These are phyloP conservation scores for Globisporangium parvum DNA, from an alignment of 352 stramenopile genomes.

Conservation along the genomic window DNA sequence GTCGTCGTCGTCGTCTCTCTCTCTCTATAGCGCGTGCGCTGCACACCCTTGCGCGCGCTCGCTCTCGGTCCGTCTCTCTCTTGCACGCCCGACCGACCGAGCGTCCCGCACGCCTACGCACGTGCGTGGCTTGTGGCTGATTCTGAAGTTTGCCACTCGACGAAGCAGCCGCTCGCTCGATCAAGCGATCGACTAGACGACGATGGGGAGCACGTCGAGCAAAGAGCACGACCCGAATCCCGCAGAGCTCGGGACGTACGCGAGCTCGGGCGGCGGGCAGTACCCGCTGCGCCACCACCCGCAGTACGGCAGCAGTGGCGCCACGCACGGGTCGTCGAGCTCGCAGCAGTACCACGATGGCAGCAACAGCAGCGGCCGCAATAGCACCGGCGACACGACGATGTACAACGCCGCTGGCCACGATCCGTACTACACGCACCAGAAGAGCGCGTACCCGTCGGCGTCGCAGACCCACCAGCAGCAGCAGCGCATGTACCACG, in stretches of 20 bases:
- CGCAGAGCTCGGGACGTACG: constrained; percentile 64
- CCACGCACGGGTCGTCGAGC: constrained; percentile 5
- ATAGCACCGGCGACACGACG: background rate
- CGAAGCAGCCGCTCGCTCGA: background rate
- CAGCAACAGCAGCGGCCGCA: constrained; percentile 4
- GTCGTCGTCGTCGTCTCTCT: too few species aligned
- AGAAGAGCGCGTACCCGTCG: constrained; percentile 1
- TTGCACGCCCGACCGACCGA: too few species aligned
- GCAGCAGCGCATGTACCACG: constrained; percentile 13
- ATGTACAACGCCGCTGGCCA: constrained; percentile 3
- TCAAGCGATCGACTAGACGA: background rate
- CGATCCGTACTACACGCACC: constrained; percentile 15
- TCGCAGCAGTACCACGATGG: constrained; percentile 13
- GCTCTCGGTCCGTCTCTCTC: background rate
- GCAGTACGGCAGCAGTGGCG: constrained; percentile 30
- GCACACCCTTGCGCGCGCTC: too few species aligned
- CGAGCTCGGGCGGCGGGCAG: constrained; percentile 27
- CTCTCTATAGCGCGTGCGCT: too few species aligned
- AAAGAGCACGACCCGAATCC: constrained; percentile 78
- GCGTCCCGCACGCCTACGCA: too few species aligned
- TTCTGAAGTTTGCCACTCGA: background rate
- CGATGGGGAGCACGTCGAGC: constrained; percentile 80
- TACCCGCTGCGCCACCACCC: constrained; percentile 68
- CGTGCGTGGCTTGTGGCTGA: background rate
- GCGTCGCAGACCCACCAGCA: background rate